Base-by-base conservation (phyloP, 2,329 filamentous ascomycete genomes). In the Fusarium tupiense region DNA sequence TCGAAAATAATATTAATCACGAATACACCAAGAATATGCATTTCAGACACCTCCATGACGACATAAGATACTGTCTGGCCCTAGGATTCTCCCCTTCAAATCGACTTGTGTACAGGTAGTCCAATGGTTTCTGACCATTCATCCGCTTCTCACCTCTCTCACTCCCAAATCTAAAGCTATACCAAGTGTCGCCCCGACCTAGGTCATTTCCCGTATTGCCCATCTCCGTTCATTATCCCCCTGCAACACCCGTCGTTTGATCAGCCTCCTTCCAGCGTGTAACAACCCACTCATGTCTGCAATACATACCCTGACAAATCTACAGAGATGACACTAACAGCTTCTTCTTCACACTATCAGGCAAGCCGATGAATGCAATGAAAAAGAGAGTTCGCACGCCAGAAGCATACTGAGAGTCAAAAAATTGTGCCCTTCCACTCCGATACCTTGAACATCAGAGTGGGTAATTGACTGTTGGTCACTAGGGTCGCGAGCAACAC, bases 341-440 rank as follows among this genome's bases (percentile, higher is more conserved):
- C 54, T 52, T 50, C 61, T 61, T 65, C 62, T 65, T 65, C 46
- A 35, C 38, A 53, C 24, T 31, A 64, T 41, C 62, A 13, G 62
- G 14, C 56, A 12, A 61, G 56, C 31, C 56, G 56, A 52, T 61
- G 38, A 50, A 61, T 61, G 46, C 26, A 61, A 65, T 53, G 56
- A 61, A 61, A 65, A 64, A 49, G 43, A 59, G 29, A 29, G 31
- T 8, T 44, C 11, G 20, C 46, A 58, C 22, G 19, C 14, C 53
- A 33, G 53, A 57, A 14, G 54, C 54, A 47, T 47, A 20, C 40
- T 20, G 46, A 26, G 41, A 52, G 9, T 43, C n/a, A 40, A 61
- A 52, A 64, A 64, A 52, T 46, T 64, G 22, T 61, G 24, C 56
- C 46, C 44, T 24, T 47, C 53, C 40, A 59, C 31, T 52, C 43